Percentiles rank a stretch among this genome's conserved stretches.
Evolutionary conservation across 1,284 basidiomycete genomes (phyloP).

Genomic region (Sphagnurus paluster): DNA sequence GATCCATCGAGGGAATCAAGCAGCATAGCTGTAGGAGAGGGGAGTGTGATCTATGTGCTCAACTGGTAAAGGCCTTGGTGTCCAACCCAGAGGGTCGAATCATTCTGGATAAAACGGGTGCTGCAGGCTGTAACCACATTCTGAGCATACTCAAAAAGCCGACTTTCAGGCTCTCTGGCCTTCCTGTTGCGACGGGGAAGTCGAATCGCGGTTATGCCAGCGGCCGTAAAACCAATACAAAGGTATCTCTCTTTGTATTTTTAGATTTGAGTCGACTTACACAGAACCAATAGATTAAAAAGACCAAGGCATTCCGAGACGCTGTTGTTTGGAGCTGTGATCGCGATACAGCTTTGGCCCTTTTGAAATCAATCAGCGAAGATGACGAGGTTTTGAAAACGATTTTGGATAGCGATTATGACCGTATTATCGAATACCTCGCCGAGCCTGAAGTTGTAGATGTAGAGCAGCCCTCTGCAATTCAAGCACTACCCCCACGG

Average conservation of each 20-base stretch:
- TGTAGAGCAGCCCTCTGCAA: not conserved
- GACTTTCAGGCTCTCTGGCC: not conserved
- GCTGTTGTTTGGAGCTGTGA: not conserved
- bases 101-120: not conserved
- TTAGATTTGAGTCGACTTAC: not conserved
- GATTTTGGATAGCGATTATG: not conserved
- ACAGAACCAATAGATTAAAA: not conserved
- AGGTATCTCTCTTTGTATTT: not conserved
- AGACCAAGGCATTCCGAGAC: not conserved
- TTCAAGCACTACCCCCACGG: not conserved
- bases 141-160: not conserved
- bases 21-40: not conserved
- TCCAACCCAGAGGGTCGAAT: not conserved
- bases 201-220: not conserved
- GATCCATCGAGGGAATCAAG: not conserved
- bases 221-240: not conserved
- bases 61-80: not conserved
- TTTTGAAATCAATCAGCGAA: not conserved
- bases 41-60: not conserved
- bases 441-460: not conserved
- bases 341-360: not conserved
- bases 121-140: not conserved
- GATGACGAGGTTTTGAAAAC: not conserved
- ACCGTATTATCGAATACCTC: not conserved
- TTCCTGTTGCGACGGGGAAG: not conserved